Evolutionary conservation across 2,329 filamentous ascomycete species (phyloP).

Genomic region (Acrocalymma vagum): DNA sequence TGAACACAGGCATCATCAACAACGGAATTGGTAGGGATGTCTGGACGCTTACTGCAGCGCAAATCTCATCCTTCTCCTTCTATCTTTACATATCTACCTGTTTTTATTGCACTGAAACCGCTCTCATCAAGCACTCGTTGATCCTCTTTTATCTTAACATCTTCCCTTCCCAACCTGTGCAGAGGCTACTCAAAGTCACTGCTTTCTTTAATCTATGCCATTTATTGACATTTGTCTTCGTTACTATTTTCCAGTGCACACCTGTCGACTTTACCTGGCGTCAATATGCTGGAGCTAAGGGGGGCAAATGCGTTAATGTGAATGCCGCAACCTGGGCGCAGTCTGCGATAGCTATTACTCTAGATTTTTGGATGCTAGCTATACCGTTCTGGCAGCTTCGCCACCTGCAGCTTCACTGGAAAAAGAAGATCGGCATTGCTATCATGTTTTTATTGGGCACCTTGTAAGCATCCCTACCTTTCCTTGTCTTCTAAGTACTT

Average conservation of each 20-base stretch:
- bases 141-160: constrained; percentile 40
- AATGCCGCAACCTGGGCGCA: constrained; percentile 42
- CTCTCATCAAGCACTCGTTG: constrained; percentile 35
- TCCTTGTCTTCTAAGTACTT: no score
- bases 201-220: constrained; percentile 32
- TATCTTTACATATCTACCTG: constrained; percentile 42
- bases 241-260: constrained; percentile 40
- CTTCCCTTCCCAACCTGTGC: constrained; percentile 29
- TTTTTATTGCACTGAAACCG: constrained; percentile 42
- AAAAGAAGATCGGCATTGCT: constrained; percentile 47
- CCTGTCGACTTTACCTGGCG: constrained; percentile 45
- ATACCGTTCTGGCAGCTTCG: constrained; percentile 44
- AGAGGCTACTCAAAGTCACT: constrained; percentile 24
- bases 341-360: constrained; percentile 41
- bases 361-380: constrained; percentile 42
- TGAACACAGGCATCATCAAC: constrained; percentile 20
- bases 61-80: constrained; percentile 54
- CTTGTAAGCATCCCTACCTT: constrained; percentile 44
- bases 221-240: constrained; percentile 26
- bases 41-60: constrained; percentile 55
- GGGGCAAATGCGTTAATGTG: constrained; percentile 45
- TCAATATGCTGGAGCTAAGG: constrained; percentile 32
- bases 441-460: constrained; percentile 50
- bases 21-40: constrained; percentile 61
- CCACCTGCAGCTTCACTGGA: constrained; percentile 39